Base-by-base conservation (phyloP, 108 stramenopile species). In the Skeletonema marinoi region DNA sequence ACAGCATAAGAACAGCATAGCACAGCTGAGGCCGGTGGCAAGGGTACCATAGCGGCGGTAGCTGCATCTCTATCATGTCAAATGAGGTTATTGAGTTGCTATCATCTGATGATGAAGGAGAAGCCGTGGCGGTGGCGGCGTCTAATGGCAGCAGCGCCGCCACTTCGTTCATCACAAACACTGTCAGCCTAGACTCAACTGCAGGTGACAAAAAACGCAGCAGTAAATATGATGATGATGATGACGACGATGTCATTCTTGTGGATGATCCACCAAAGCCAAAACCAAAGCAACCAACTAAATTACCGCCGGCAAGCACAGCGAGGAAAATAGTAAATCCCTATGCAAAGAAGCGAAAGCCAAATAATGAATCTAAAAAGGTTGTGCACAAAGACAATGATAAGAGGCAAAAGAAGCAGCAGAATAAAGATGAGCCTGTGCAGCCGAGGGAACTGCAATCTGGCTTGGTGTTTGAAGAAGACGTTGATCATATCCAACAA, bases 391-490 rank as follows among this genome's bases (percentile, higher is more conserved):
- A 51, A 61, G 16, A 32, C 30, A 19, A 61, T 39, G 42, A 64
- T 36, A 58, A 17, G 29, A 30, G 33, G 66, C 51, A 36, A 29
- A 75, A 71, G 32, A 33, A 48, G 31, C 42, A 19, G 61, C 44
- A 46, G 44, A 25, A 54, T 32, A 39, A 54, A 25, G 32, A 41
- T 31, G 35, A 12, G 38, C 7, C 41, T 46, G 41, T 29, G 41
- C 33, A 58, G 17, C 32, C 71, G 25, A 73, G 68, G 16, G 76
- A 83, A 48, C 39, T 85, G 11, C 84, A 85, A 69, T 70, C 80
- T 19, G 84, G 84, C 0, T 71, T 85, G 56, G 84, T 85, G 17
- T 81, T 78, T 39, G 84, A 81, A 41, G 84, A 85, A 58, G 84
- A 85, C 39, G 70, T 81, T 11, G 51, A 80, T 58, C 76, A 81